Percentiles rank a stretch among this genome's conserved stretches.
Evolutionary conservation across 2,329 filamentous ascomycete species (phyloP).

Genomic region (Dendryphion nanum): DNA sequence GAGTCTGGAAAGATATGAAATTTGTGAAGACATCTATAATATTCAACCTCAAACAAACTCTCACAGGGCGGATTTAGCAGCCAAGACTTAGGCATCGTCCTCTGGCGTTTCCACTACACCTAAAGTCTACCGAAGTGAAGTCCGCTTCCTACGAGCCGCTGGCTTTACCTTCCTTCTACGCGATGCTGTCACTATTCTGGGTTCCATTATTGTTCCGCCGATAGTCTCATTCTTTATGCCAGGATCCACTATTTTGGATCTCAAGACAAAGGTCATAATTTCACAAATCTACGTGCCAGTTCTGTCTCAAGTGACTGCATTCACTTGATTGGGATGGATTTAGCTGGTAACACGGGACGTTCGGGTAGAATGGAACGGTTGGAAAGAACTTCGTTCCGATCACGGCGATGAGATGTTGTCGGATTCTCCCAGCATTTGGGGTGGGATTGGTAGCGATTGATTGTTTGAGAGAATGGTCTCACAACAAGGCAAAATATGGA

Average conservation of each 20-base stretch:
- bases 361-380: conserved; percentile 8
- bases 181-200: conserved; percentile 30
- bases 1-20: conserved; percentile 28
- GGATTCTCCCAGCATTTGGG: conserved; percentile 30
- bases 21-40: conserved; percentile 29
- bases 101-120: background rate
- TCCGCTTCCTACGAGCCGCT: conserved; percentile 2
- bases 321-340: background rate
- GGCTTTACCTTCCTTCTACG: conserved; percentile 26
- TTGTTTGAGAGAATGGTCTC: conserved; percentile 15
- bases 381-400: conserved; percentile 15
- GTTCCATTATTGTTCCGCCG: conserved; percentile 27
- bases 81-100: background rate
- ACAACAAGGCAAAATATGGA: too few relatives aligned
- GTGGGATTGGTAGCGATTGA: conserved; percentile 25
- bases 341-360: background rate
- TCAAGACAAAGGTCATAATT: background rate
- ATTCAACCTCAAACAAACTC: background rate
- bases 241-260: background rate
- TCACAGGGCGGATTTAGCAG: background rate
- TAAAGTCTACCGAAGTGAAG: too few relatives aligned
- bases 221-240: conserved; percentile 16
- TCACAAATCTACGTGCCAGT: background rate
- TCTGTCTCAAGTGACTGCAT: background rate
- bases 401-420: conserved; percentile 24